Percentiles rank a stretch among this genome's conserved stretches.
These are phyloP conservation scores for Ophiostoma triangulosporum DNA, from an alignment of 2,329 filamentous ascomycete species.

Conservation along the genomic window DNA sequence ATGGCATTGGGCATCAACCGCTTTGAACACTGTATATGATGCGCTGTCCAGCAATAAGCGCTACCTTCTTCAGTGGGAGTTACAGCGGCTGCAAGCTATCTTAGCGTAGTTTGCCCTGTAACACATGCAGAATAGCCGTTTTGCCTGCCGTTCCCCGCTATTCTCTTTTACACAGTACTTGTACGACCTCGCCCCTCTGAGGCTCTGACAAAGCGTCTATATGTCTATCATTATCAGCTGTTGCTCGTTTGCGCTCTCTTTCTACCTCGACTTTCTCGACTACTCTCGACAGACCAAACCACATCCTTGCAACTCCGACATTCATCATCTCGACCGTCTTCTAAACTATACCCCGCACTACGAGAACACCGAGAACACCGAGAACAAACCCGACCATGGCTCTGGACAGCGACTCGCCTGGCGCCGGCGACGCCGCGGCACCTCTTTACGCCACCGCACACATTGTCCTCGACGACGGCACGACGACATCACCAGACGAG, in stretches of 20 bases:
- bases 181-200: neutral
- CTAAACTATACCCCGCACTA: neutral
- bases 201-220: neutral
- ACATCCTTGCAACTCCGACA: too few species aligned
- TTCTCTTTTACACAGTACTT: neutral
- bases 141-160: neutral
- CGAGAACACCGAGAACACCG: too few species aligned
- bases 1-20: too few species aligned
- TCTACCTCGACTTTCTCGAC: too few species aligned
- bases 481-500: neutral
- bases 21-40: too few species aligned
- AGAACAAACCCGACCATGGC: neutral
- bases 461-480: slow-evolving; percentile 8
- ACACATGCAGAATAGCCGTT: neutral
- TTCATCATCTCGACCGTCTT: too few species aligned
- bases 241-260: too few species aligned
- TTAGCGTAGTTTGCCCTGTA: too few species aligned
- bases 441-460: slow-evolving; percentile 5
- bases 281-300: too few species aligned
- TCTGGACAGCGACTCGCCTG: slow-evolving; percentile 2
- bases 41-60: too few species aligned
- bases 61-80: too few species aligned
- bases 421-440: neutral
- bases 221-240: neutral
- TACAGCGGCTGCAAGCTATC: too few species aligned